Evolutionary conservation across 2,329 filamentous ascomycete species (phyloP), one percentile per base, ranked within the genome.

Genomic region (Claviceps sp.): DNA sequence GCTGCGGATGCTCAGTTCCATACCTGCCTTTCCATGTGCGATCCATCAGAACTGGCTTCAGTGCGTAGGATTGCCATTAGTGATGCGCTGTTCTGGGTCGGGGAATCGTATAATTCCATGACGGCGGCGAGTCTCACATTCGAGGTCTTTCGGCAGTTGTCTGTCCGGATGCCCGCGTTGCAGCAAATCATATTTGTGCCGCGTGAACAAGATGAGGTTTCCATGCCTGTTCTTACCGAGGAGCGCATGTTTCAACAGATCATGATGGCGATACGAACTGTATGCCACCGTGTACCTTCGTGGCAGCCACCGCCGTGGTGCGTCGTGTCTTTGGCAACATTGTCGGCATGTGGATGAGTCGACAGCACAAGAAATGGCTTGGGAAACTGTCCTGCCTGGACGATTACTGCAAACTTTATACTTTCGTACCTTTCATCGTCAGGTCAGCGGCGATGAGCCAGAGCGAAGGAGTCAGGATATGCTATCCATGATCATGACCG

Each of bases 101-200:
- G 64, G 48, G 55, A 56, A 48, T 60, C 57, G 14, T 70, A 69
- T 57, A 62, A 61, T 55, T 68, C 66, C 43, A 67, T 66, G 59
- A 63, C 64, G n/a, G 67, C 70, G 1, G 65, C 68, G 37, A 65
- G 62, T 30, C 58, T 71, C 16, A 70, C 69, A 0, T 61, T 67
- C 44, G 70, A 72, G 50, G 59, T 73, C 40, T 56, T 76, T 42
- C 61, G 61, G 20, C 64, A 68, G 51, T 59, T 74, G 22, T 62
- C 64, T 43, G 51, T 55, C 4, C 66, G 67, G 18, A 66, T 76
- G 61, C 67, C 68, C 1, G 58, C 57, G 1, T 60, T 76, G 5
- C 59, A 69, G 51, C 68, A 70, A 55, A 63, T 76, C 44, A 62
- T 72, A 42, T 70, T 76, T 51, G 68, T 76, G 42, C 70, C 70